phyloP scores from a whole-genome alignment of 768 basidiomycete species.

The Calvatia gigantea region DNA sequence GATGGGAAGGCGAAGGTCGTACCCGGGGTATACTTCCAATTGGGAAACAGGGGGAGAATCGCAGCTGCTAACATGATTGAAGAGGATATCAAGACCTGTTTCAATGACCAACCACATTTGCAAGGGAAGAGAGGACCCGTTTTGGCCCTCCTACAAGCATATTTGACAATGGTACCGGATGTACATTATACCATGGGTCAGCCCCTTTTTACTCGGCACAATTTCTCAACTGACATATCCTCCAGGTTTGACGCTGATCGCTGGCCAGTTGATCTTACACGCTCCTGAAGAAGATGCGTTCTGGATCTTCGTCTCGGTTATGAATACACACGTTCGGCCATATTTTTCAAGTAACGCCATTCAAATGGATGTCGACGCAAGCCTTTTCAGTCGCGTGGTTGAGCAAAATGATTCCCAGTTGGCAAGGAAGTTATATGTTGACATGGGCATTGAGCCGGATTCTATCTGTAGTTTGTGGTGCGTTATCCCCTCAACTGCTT shows the following conservation, averaged over 20 bases:
- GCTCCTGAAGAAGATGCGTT: slow-evolving; percentile 88
- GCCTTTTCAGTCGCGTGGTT: slow-evolving; percentile 66
- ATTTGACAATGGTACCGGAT: slow-evolving; percentile 84
- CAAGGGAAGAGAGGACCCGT: slow-evolving; percentile 55
- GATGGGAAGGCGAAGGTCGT: slow-evolving; percentile 72
- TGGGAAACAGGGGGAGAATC: slow-evolving; percentile 41
- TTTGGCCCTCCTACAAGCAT: slow-evolving; percentile 62
- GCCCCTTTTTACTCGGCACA: slow-evolving; percentile 12
- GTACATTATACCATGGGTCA: slow-evolving; percentile 63
- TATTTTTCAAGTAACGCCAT: slow-evolving; percentile 62
- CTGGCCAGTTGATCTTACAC: slow-evolving; percentile 68
- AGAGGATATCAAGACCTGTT: slow-evolving; percentile 50
- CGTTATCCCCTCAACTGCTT: slow-evolving; percentile 12
- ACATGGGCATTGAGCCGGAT: slow-evolving; percentile 56
- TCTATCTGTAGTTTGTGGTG: slow-evolving; percentile 66
- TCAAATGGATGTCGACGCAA: slow-evolving; percentile 75
- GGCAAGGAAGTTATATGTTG: slow-evolving; percentile 66
- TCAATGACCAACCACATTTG: slow-evolving; percentile 56
- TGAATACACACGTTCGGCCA: slow-evolving; percentile 79
- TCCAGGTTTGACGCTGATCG: slow-evolving; percentile 64
- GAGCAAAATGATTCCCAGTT: slow-evolving; percentile 55
- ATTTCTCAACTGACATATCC: background rate
- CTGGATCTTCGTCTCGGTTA: slow-evolving; percentile 85
- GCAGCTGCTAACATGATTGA: slow-evolving; percentile 48
- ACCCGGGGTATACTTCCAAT: slow-evolving; percentile 31